Evolutionary conservation across 225 moss, liverwort and hornwort species (phyloP).

Genomic region (Pleurozium schreberi): DNA sequence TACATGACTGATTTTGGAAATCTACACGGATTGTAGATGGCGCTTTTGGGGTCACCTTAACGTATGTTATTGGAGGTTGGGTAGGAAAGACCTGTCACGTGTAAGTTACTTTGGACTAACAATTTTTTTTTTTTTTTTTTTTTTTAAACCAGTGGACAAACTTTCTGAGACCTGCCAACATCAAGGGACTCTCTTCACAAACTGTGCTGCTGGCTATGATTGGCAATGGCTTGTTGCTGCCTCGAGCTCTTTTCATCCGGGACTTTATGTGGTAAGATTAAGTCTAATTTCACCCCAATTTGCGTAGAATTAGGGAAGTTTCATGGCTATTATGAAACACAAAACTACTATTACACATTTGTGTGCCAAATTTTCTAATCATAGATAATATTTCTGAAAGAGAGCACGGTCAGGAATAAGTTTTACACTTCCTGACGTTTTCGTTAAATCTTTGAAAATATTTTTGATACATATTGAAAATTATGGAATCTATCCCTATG

Average conservation of each 20-base stretch:
- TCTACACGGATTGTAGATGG: no score
- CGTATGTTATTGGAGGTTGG: no score
- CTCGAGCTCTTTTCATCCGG: constrained; percentile 63
- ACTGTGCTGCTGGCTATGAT: constrained; percentile 79
- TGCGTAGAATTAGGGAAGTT: neutral
- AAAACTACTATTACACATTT: neutral
- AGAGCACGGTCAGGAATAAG: no score
- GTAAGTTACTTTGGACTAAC: neutral
- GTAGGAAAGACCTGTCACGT: neutral
- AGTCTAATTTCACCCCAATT: neutral
- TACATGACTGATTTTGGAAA: no score
- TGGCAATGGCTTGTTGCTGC: constrained; percentile 72
- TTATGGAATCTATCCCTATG: no score
- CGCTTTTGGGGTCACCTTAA: no score
- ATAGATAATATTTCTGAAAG: no score
- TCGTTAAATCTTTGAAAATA: neutral
- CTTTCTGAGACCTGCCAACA: constrained; percentile 53
- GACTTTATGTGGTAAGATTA: constrained; percentile 63
- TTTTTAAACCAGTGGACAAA: constrained; percentile 54
- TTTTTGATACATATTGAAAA: neutral
- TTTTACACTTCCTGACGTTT: neutral
- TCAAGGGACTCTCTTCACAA: constrained; percentile 66
- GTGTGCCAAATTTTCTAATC: neutral
- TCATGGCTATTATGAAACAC: neutral
- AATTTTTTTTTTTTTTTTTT: neutral